Evolutionary conservation across 805 yeast species (phyloP).

Genomic region (Starmerella kuoi): DNA sequence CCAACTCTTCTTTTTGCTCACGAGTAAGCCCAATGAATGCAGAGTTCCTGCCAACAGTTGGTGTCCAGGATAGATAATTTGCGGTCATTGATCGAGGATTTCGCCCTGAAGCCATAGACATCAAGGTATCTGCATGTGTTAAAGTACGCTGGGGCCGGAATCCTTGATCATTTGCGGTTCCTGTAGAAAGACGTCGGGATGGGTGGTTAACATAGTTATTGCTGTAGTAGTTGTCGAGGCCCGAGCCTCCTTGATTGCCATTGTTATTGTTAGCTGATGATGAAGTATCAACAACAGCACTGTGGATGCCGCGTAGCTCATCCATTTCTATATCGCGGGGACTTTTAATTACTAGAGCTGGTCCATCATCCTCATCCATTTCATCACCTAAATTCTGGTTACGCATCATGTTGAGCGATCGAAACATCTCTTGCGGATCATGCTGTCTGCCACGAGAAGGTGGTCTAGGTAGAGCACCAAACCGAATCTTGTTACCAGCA

Average conservation of each 20-base stretch:
- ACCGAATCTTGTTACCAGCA: slow-evolving; percentile 33
- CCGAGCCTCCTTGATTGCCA: not conserved
- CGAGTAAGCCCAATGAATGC: slow-evolving; percentile 72
- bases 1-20: slow-evolving; percentile 82
- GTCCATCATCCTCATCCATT: slow-evolving; percentile 48
- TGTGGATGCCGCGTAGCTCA: slow-evolving; percentile 22
- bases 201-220: slow-evolving; percentile 1
- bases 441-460: slow-evolving; percentile 11
- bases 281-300: slow-evolving; percentile 11
- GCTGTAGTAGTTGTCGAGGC: not conserved
- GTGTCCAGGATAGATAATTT: slow-evolving; percentile 72
- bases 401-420: slow-evolving; percentile 73
- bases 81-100: slow-evolving; percentile 25
- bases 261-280: not conserved
- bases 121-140: slow-evolving; percentile 11
- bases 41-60: slow-evolving; percentile 87
- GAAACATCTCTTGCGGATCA: slow-evolving; percentile 67
- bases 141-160: slow-evolving; percentile 3
- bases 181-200: slow-evolving; percentile 7
- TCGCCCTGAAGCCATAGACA: slow-evolving; percentile 10
- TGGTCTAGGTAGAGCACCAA: slow-evolving; percentile 46
- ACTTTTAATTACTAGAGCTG: slow-evolving; percentile 62
- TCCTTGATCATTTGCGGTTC: not conserved
- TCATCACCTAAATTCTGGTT: slow-evolving; percentile 17
- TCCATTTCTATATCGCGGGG: slow-evolving; percentile 55